Evolutionary conservation across 441 rosid species (phyloP), one percentile per base, ranked within the genome.

Genomic region (Adansonia gregorii): DNA sequence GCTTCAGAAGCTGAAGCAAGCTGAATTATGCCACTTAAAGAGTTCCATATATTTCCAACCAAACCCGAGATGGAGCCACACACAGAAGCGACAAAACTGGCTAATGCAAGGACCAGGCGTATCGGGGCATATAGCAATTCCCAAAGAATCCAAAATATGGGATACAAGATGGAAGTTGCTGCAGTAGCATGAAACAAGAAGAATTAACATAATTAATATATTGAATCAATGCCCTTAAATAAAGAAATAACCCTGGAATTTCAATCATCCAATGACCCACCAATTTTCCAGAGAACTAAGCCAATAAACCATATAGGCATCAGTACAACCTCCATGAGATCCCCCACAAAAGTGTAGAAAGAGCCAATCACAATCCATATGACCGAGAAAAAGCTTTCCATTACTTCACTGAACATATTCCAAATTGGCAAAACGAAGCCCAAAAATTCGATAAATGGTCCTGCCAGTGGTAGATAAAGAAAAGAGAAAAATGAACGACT

Each of bases 61-160:
- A 83, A 82, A 55, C 87, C 83, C 48, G 73, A 84, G 63, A 90
- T 72, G 80, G 77, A 85, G 43, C 86, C 77, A 85, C 81, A 90
- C 19, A 87, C 66, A 52, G 80, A 74, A 79, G 94, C 83, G 73
- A 86, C 67, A 70, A 84, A 81, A 72, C 86, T 87, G 64, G 87
- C 82, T 45, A 90, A 73, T 61, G 91, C 88, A 74, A 86, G 85
- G 72, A 90, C 86, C 75, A 88, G 59, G 58, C 98, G 90, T 55
- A 96, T 74, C 4, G 98, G 99, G 39, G 91, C 81, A 81, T 85
- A 92, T 12, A 96, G 70, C 79, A 88, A 76, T 85, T 96, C 99
- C 95, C 91, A 87, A 31, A 92, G 58, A 79, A 86, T 73, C 88
- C 93, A 89, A 78, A 91, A 84, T 17, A 91, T 27, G 48, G 98